Percentiles rank a stretch among this genome's conserved stretches.
phyloP scores from a whole-genome alignment of 495 filamentous ascomycete genomes.

The Annulohypoxylon bovei region DNA sequence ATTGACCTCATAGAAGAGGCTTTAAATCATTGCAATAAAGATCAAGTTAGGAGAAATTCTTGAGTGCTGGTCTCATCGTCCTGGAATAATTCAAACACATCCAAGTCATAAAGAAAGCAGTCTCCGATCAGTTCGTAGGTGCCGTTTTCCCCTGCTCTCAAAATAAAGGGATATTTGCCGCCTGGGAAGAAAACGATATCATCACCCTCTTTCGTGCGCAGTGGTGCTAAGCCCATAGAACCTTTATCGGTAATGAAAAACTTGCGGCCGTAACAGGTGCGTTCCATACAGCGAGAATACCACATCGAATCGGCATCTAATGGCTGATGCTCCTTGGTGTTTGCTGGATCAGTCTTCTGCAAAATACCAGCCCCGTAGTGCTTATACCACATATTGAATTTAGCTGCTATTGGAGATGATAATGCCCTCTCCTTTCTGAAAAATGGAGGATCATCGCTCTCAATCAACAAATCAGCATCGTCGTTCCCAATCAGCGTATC shows the following conservation, averaged over 20 bases:
- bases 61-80: neutral
- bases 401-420: neutral
- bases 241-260: conserved; percentile 22
- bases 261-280: conserved; percentile 15
- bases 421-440: neutral
- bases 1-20: neutral
- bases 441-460: conserved; percentile 12
- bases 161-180: conserved; percentile 24
- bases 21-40: neutral
- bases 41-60: conserved; percentile 15
- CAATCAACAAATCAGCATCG: conserved; percentile 13
- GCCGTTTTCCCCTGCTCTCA: conserved; percentile 8
- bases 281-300: conserved; percentile 18
- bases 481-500: conserved; percentile 23
- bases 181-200: conserved; percentile 25
- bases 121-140: conserved; percentile 28
- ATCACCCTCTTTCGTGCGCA: conserved; percentile 10
- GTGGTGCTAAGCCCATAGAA: conserved; percentile 27
- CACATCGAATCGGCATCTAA: neutral
- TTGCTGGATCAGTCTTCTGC: neutral
- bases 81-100: conserved; percentile 23
- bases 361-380: conserved; percentile 5
- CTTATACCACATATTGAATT: conserved; percentile 17
- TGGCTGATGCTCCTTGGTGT: neutral
- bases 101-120: conserved; percentile 30